Base-by-base conservation (phyloP, 2,329 filamentous ascomycete species). In the Fusarium sterilihyphosum region DNA sequence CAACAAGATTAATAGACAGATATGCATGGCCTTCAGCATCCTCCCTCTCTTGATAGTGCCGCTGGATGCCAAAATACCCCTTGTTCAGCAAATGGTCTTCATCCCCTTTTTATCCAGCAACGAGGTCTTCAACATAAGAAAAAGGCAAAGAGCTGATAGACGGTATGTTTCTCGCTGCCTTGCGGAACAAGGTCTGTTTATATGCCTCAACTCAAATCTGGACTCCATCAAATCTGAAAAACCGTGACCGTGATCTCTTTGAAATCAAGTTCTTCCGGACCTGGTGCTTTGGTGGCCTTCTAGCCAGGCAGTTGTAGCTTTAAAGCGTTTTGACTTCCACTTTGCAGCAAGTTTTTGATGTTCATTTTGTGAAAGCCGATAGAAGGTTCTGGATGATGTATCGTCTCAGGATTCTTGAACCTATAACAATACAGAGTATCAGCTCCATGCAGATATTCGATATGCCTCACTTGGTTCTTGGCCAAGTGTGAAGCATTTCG, bases 371-470 rank as follows among this genome's bases (percentile, higher is more conserved):
- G 11, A 13, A 24, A 24, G 1, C 6, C 8, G 8, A 20, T 14
- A 14, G 2, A 24, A 35, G 12, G 8, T 20, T 52, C 17, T 24
- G 12, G 17, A 35, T 20, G 8, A 24, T 20, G 1, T 18, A 11
- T 24, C 11, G 8, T 4, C 31, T 24, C 17, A 6, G 6, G 8
- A 12, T 35, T 24, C 47, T 24, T 12, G 17, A 20, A 2, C 24
- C 4, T 20, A 52, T n/a, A 24, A 2, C 0, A 9, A 10, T 0
- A 18, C 5, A 18, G 22, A 35, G 6, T 17, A 6, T 24, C 31
- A 52, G 16, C 8, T 20, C 31, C 8, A 14, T 5, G 11, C 8
- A 10, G 4, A 14, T 10, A 4, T n/a, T 24, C 10, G 12, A 10
- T 10, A 8, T 14, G 22, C 2, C 3, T 14, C 16, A 24, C 6